Evolutionary conservation across 1,139 yeast genomes (phyloP).

Genomic region (Citeromyces hawaiiensis): DNA sequence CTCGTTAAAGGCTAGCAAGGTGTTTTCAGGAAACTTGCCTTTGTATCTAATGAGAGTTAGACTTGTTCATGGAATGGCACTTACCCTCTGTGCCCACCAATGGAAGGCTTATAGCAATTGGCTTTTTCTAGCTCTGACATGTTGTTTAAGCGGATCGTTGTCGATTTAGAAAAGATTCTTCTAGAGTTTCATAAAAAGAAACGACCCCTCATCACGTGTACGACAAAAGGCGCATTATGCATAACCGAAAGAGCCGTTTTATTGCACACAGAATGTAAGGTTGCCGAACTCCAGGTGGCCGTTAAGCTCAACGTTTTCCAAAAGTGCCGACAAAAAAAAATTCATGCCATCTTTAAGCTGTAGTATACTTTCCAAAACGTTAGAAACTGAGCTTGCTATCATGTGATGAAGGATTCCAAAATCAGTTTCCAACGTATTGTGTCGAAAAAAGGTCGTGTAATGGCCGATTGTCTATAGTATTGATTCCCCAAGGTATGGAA

Average conservation of each 20-base stretch:
- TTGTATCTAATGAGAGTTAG: constrained; percentile 22
- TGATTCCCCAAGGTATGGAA: too few relatives aligned
- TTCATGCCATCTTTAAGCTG: too few relatives aligned
- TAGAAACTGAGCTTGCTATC: too few relatives aligned
- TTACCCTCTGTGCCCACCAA: not conserved
- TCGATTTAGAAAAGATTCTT: not conserved
- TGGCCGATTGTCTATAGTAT: too few relatives aligned
- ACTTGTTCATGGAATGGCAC: not conserved
- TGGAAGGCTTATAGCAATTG: not conserved
- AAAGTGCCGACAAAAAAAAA: too few relatives aligned
- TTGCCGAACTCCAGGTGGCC: too few relatives aligned
- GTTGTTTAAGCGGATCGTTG: not conserved
- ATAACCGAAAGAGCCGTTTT: not conserved
- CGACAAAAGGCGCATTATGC: not conserved
- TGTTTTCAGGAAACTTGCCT: constrained; percentile 64
- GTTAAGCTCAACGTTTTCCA: too few relatives aligned
- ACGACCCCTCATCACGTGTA: not conserved
- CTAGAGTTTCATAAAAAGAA: too few relatives aligned
- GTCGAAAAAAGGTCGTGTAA: too few relatives aligned
- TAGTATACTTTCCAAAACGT: too few relatives aligned
- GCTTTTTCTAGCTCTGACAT: not conserved
- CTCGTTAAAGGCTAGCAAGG: constrained; percentile 56
- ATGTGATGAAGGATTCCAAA: too few relatives aligned
- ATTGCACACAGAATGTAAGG: not conserved
- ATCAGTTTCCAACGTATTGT: too few relatives aligned